Base-by-base conservation (phyloP, 1,139 yeast species). In the Debaryomyces sp. region DNA sequence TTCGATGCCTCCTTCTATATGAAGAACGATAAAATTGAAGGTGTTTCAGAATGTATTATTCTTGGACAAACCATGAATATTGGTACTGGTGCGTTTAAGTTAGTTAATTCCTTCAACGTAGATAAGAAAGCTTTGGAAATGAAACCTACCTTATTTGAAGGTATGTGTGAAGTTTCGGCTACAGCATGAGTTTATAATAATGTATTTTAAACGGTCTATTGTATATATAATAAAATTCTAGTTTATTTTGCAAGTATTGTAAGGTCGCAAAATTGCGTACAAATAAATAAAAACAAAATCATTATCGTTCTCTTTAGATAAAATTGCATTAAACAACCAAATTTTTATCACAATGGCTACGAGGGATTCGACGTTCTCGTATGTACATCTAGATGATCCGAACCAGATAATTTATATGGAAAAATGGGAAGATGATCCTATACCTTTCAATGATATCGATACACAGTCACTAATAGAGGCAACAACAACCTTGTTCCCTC, bases 1-100 rank as follows among this genome's bases (percentile, higher is more conserved):
- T 95, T 95, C 61, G 99, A 95, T 67, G 99, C 99, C 5, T 94
- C 99, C 1, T 95, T 94, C 75, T 94, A 87, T 70, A 91, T 91
- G 97, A 94, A 95, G 77, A 86, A 85, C 26, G 99, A 95, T 68
- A 80, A 86, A 61, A 90, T 95, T 50, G 99, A 95, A 68, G 99
- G 99, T 71, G 99, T 95, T 21, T 87, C 96, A 32, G 99, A 95
- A 69, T 90, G 99, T 75, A 94, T 95, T 61, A 95, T 95, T 60
- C 78, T 95, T 58, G 99, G 99, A 32, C 98, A 94, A 73, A 89
- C 97, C 47, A 94, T 94, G 97, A 82, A 89, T 49, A 86, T 95
- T 57, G 99, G 99, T 65, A 95, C 99, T 3, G 99, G 99, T 54
- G 87, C 98, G 0, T 92, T 95, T 77, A 88, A 91, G 66, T 79